These are phyloP conservation scores for Aspergillus ochraceoroseus DNA, from an alignment of 2,329 filamentous ascomycete species.

Conservation along the genomic window DNA sequence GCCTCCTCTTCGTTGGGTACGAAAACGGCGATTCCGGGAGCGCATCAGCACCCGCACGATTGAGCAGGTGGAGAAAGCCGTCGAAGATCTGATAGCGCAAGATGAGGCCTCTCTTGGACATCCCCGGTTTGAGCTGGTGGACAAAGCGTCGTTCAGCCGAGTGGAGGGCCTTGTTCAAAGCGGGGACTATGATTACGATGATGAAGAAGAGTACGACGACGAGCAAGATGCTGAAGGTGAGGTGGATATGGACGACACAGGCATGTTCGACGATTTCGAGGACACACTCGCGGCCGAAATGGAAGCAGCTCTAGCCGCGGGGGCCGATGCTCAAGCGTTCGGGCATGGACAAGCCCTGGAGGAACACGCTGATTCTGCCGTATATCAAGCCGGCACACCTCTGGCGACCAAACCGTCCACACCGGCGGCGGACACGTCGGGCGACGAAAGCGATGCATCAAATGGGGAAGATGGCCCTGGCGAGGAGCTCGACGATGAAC, in stretches of 20 bases:
- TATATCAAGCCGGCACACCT: conserved; percentile 33
- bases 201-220: conserved; percentile 40
- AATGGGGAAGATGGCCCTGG: conserved; percentile 36
- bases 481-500: conserved; percentile 43
- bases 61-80: conserved; percentile 74
- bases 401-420: conserved; percentile 32
- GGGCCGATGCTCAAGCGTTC: conserved; percentile 32
- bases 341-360: conserved; percentile 20
- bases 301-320: conserved; percentile 42
- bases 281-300: conserved; percentile 43
- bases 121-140: conserved; percentile 61
- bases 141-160: conserved; percentile 48
- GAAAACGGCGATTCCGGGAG: conserved; percentile 77
- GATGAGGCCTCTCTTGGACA: conserved; percentile 58
- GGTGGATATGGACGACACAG: conserved; percentile 37
- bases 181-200: conserved; percentile 47
- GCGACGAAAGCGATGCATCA: conserved; percentile 40
- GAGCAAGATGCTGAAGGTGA: conserved; percentile 50
- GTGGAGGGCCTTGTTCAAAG: conserved; percentile 42
- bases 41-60: conserved; percentile 77
- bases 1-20: conserved; percentile 79
- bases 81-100: conserved; percentile 65
- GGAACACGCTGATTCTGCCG: conserved; percentile 13
- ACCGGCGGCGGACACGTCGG: conserved; percentile 38
- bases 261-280: conserved; percentile 37